Conservation (phyloP, 1,284 basidiomycete genomes). For the Ceratobasidium theobromae region DNA sequence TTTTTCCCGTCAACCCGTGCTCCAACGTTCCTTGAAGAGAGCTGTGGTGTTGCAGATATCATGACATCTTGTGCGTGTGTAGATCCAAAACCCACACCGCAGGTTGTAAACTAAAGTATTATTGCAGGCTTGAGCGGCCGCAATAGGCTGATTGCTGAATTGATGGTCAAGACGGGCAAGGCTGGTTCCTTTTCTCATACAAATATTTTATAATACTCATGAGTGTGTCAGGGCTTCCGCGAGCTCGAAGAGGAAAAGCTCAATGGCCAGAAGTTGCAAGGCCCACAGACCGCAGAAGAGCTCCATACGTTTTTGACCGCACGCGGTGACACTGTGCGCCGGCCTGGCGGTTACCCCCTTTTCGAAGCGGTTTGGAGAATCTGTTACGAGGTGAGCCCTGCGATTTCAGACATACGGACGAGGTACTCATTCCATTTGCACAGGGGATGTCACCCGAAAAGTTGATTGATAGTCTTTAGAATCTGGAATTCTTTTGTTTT, state of each 20-base stretch:
- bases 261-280: conserved; percentile 58
- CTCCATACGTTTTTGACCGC: conserved; percentile 54
- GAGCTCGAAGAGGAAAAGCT: conserved; percentile 55
- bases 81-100: too few species aligned
- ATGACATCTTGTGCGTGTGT: conserved; percentile 45
- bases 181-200: conserved; percentile 43
- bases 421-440: not conserved
- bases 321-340: conserved; percentile 41
- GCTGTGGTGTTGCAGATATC: conserved; percentile 61
- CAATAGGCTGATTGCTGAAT: conserved; percentile 53
- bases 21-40: conserved; percentile 53
- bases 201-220: conserved; percentile 34
- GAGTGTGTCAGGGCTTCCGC: conserved; percentile 48
- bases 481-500: too few species aligned
- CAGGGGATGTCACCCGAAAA: conserved; percentile 26
- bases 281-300: conserved; percentile 52
- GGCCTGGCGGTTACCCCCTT: conserved; percentile 49
- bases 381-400: conserved; percentile 43
- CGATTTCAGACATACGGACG: too few species aligned
- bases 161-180: conserved; percentile 51
- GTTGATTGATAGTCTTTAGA: conserved; percentile 3
- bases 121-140: conserved; percentile 55
- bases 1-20: conserved; percentile 56
- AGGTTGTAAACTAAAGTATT: too few species aligned
- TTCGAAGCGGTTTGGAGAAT: conserved; percentile 54